Percentiles rank a stretch among this genome's conserved stretches.
Evolutionary conservation across 2,329 filamentous ascomycete genomes (phyloP).

Genomic region (Lachnellula arida): DNA sequence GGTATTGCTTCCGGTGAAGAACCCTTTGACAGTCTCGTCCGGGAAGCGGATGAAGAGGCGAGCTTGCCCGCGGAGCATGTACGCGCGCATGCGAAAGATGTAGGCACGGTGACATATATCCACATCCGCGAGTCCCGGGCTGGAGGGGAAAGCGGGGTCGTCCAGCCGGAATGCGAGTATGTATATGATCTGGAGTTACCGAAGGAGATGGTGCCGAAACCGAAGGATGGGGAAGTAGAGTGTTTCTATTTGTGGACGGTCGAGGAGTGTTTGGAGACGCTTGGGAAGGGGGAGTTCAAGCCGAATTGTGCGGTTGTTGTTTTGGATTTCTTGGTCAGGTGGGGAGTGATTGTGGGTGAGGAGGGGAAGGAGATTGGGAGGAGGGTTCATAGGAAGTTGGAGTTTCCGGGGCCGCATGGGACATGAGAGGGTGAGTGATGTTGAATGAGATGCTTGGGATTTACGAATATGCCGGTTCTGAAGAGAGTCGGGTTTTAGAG

Average conservation of each 20-base stretch:
- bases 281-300: slow-evolving; percentile 77
- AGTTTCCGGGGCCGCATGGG: slow-evolving; percentile 67
- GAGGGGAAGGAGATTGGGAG: slow-evolving; percentile 75
- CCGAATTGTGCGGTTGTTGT: slow-evolving; percentile 83
- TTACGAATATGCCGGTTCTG: too few relatives aligned
- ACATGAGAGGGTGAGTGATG: background rate
- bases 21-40: slow-evolving; percentile 75
- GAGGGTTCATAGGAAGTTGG: slow-evolving; percentile 71
- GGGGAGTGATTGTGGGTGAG: slow-evolving; percentile 71
- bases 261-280: slow-evolving; percentile 65
- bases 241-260: slow-evolving; percentile 74
- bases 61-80: slow-evolving; percentile 68
- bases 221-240: slow-evolving; percentile 86
- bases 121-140: slow-evolving; percentile 71
- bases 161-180: slow-evolving; percentile 90
- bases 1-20: slow-evolving; percentile 76
- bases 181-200: slow-evolving; percentile 83
- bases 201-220: slow-evolving; percentile 61
- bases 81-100: slow-evolving; percentile 50
- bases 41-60: slow-evolving; percentile 88
- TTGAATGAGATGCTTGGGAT: too few relatives aligned
- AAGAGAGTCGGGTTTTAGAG: too few relatives aligned
- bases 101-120: slow-evolving; percentile 77
- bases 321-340: slow-evolving; percentile 85
- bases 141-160: slow-evolving; percentile 73